phyloP scores from a whole-genome alignment of 495 filamentous ascomycete genomes.

The Letharia lupina region DNA sequence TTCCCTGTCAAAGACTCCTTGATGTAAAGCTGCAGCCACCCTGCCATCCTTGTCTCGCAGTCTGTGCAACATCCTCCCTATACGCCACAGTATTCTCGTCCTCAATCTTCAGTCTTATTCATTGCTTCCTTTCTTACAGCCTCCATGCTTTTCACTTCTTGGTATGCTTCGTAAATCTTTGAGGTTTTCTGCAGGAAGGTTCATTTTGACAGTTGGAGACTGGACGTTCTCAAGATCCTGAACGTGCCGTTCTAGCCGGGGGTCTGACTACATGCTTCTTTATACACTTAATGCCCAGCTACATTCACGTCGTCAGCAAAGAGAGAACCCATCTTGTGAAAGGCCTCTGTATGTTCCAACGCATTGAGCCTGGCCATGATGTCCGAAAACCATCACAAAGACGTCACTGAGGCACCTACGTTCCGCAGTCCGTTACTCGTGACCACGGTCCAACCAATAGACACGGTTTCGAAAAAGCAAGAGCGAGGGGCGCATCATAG shows the following conservation, averaged over 20 bases:
- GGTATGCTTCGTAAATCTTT: background rate
- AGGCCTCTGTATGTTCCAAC: background rate
- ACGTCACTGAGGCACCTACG: background rate
- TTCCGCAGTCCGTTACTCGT: background rate
- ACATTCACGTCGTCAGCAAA: background rate
- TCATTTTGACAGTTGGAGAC: background rate
- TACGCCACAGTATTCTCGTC: background rate
- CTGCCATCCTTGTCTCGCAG: background rate
- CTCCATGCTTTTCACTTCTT: background rate
- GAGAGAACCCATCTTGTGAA: background rate
- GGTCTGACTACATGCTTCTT: background rate
- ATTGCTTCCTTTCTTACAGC: background rate
- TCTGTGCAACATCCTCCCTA: background rate
- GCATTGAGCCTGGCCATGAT: background rate
- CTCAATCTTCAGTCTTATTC: background rate
- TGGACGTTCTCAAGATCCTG: background rate
- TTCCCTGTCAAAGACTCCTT: background rate
- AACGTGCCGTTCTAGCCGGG: background rate
- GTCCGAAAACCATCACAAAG: background rate
- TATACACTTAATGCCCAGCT: background rate
- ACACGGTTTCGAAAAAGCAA: background rate
- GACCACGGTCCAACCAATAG: background rate
- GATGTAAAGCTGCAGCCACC: background rate
- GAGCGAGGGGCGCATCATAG: background rate
- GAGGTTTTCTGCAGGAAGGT: background rate